Evolutionary conservation across 176 grass and related monocot species (phyloP), one percentile per base, ranked within the genome.

Genomic region (Oryza meyeriana): DNA sequence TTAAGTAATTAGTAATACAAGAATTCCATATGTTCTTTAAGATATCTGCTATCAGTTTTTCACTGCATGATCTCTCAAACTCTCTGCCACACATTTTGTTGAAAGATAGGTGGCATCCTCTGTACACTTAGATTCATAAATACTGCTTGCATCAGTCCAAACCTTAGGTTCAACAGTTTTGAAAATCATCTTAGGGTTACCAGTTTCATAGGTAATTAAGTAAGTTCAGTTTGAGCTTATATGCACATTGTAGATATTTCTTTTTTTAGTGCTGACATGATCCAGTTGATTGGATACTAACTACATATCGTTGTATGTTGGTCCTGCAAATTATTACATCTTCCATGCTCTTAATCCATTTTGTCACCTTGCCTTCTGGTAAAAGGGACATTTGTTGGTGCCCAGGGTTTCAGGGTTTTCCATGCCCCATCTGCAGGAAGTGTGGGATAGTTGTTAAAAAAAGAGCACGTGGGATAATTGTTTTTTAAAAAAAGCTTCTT

Each of bases 191-290:
- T 16, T 65, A 65, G 58, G 38, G 8, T 50, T 68, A 30, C 47
- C 13, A 27, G 12, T 26, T 69, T 34, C 33, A 10, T 69, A 69
- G 24, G 38, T 75, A 61, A 69, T 38, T 48, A 28, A 26, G 38
- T 41, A 45, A 36, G 17, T 66, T 72, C 50, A 39, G 33, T 75
- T 84, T 84, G 50, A 80, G 70, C 69, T 61, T 36, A 14, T 71
- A 70, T 18, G 22, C 20, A 29, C 16, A 47, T 42, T 29, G 28
- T 64, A 33, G 38, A 3, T 35, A 74, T 24, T 83, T 64, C 25
- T 63, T 12, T 17, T 35, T 65, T 59, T 36, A 64, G 22, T n/a
- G 30, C n/a, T 65, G 30, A 25, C 66, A 72, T 71, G 22, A 7
- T 25, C 3, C 40, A 57, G 55, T 77, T 76, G 35, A 25, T 42